Evolutionary conservation across 2,329 filamentous ascomycete genomes (phyloP).

Genomic region (Hyphodiscus sp.): DNA sequence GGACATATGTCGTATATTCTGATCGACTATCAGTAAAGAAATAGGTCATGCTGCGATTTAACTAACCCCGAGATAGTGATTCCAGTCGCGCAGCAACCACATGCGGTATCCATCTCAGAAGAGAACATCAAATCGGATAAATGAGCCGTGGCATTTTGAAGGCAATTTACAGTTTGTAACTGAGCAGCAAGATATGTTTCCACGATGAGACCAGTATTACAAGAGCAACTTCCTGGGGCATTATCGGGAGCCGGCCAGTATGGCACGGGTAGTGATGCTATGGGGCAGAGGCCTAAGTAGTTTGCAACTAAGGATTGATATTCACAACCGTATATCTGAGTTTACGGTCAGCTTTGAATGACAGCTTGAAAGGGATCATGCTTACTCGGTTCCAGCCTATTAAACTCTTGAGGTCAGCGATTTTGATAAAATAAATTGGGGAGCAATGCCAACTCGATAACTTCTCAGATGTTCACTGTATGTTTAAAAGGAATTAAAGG

Average conservation of each 20-base stretch:
- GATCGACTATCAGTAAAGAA: not conserved
- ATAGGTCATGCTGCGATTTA: not conserved
- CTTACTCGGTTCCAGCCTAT: too few species aligned
- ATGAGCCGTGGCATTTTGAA: not conserved
- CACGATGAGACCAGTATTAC: conserved; percentile 30
- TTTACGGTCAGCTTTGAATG: too few species aligned
- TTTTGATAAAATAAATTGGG: too few species aligned
- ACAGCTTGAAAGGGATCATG: too few species aligned
- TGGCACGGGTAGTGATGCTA: conserved; percentile 26
- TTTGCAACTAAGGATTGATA: not conserved
- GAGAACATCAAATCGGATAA: not conserved
- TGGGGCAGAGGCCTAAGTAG: not conserved
- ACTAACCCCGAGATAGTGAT: not conserved
- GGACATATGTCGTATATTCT: not conserved
- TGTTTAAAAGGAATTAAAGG: too few species aligned
- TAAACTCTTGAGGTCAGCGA: too few species aligned
- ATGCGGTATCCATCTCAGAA: not conserved
- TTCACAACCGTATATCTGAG: not conserved
- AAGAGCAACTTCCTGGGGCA: conserved; percentile 32
- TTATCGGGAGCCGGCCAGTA: conserved; percentile 33
- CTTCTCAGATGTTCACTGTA: too few species aligned
- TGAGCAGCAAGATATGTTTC: not conserved
- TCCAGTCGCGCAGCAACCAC: not conserved
- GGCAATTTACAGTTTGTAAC: not conserved
- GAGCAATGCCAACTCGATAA: too few species aligned